Base-by-base conservation (phyloP, 2,329 filamentous ascomycete species). In the Pestalotiopsis sp. region DNA sequence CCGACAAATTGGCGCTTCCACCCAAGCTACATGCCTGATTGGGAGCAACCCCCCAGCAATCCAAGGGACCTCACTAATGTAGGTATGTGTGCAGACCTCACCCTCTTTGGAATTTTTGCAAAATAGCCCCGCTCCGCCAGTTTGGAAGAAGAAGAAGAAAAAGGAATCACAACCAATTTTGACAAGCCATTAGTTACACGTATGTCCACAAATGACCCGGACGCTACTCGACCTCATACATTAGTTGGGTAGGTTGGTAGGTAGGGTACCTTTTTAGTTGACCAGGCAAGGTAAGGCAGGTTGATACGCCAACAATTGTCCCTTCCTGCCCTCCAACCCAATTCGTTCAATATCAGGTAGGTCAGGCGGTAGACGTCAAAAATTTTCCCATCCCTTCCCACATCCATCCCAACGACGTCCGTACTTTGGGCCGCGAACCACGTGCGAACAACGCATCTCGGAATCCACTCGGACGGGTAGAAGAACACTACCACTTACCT, bases 401-500 rank as follows among this genome's bases (percentile, higher is more conserved):
- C 41, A 31, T 39, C 49, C 27, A 38, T 59, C 27, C 57, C n/a
- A 56, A 45, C 31, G 31, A 36, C 31, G 31, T 36, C 7, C 31
- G 31, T 36, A 36, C 25, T 20, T 56, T 59, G 38, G 31, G 64
- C 27, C 64, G 64, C 64, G 64, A 66, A 60, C 64, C 64, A 66
- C 64, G 52, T 36, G 64, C 36, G 23, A 57, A 66, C 64, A 66
- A 52, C 45, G 45, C 45, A 52, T 52, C 45, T 52, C 45, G 45
- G 20, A 5, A 52, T 52, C 45, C 45, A 52, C 45, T 52, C 45
- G 45, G 45, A 52, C 45, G 45, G 45, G 14, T 52, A 52, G 45
- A 45, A 45, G 17, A 45, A 13, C 41, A 45, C 41, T 45, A 45
- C 57, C 49, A 45, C 41, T 45, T 17, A n/a, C n/a, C n/a, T 41